Base-by-base conservation (phyloP, 2,329 filamentous ascomycete species). In the Pyrenochaeta sp. region DNA sequence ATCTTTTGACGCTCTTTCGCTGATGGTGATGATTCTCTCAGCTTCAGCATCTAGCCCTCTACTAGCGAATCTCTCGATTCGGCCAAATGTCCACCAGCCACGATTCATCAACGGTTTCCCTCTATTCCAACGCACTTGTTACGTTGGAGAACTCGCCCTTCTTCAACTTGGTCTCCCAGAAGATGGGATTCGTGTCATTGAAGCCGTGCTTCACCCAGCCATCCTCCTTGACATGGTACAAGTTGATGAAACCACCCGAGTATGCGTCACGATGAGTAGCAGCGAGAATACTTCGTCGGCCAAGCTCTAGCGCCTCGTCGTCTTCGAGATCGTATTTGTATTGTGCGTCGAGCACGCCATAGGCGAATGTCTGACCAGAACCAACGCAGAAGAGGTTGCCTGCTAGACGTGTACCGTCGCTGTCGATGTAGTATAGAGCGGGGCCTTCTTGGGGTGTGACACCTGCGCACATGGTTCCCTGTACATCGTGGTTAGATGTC, bases 151-250 rank as follows among this genome's bases (percentile, higher is more conserved):
- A 99, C 80, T 99, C 94, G 74, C 92, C 92, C 84, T 96, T 96
- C 74, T 96, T 88, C 68, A 99, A 77, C 85, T 99, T 99, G 35
- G 92, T 96, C 81, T 96, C 88, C 94, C 94, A 99, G 87, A 99
- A 99, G 71, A 97, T 96, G 30, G 93, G 93, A 80, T 97, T 96
- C 62, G 93, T 97, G 75, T 99, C 94, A 60, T 81, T 91, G 82
- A 99, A 99, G 52, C 94, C 94, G 71, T 97, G 93, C 83, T 96
- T 96, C 67, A 96, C 92, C 94, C 94, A 99, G 63, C 94, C 94
- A 55, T 91, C 88, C 80, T 99, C 93, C 85, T 96, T 96, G 72
- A 99, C 92, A 69, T 99, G 94, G 77, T 99, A 99, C 69, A 97
- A 72, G 79, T 99, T 99, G 82, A 99, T 96, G 78, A 85, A 97